Percentiles rank a stretch among this genome's conserved stretches.
Evolutionary conservation across 2,329 filamentous ascomycete species (phyloP).

Genomic region (Rhinocladiella mackenziei): DNA sequence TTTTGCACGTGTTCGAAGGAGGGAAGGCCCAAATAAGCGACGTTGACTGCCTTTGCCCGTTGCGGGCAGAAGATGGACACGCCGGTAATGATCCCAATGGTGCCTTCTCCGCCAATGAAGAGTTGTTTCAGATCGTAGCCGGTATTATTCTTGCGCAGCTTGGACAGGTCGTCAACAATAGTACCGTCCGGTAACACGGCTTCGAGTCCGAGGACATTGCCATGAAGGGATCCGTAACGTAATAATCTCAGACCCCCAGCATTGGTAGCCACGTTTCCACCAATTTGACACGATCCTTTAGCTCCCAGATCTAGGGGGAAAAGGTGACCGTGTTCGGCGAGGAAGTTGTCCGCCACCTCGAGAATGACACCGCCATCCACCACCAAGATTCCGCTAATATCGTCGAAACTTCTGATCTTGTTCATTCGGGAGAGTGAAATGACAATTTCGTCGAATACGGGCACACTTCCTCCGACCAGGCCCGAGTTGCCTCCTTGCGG

Average conservation of each 20-base stretch:
- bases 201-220: slow-evolving; percentile 86
- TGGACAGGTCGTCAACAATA: slow-evolving; percentile 81
- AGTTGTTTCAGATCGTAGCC: slow-evolving; percentile 96
- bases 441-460: slow-evolving; percentile 97
- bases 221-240: slow-evolving; percentile 90
- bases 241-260: slow-evolving; percentile 86
- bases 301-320: slow-evolving; percentile 97
- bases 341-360: slow-evolving; percentile 79
- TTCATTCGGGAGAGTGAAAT: slow-evolving; percentile 90
- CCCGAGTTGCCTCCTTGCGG: slow-evolving; percentile 97
- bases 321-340: slow-evolving; percentile 78
- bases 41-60: slow-evolving; percentile 81
- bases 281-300: slow-evolving; percentile 94
- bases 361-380: slow-evolving; percentile 88
- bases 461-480: slow-evolving; percentile 89
- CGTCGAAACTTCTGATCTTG: slow-evolving; percentile 83
- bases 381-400: slow-evolving; percentile 84
- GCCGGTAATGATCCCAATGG: slow-evolving; percentile 88
- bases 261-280: slow-evolving; percentile 93
- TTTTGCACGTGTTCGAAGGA: slow-evolving; percentile 84
- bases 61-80: slow-evolving; percentile 87
- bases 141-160: slow-evolving; percentile 95
- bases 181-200: slow-evolving; percentile 92
- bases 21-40: slow-evolving; percentile 87
- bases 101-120: slow-evolving; percentile 93